phyloP scores from a whole-genome alignment of 2,329 filamentous ascomycete genomes.

The Metarhizium anisopliae region DNA sequence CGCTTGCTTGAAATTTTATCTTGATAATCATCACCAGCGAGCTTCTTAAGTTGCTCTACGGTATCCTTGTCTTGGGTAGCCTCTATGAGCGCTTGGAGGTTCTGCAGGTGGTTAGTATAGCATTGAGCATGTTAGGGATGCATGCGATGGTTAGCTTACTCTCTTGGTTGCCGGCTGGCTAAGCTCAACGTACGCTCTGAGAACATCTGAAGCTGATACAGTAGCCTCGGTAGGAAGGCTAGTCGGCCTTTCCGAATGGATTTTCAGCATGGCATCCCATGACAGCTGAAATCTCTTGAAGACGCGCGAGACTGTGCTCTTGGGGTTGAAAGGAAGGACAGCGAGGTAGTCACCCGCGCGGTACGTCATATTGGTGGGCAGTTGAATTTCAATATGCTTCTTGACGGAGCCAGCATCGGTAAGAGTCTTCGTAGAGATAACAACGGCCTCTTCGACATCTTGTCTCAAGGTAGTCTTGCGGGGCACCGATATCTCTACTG shows the following conservation, averaged over 20 bases:
- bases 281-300: constrained; percentile 58
- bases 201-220: constrained; percentile 52
- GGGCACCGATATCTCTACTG: constrained; percentile 42
- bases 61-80: constrained; percentile 37
- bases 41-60: constrained; percentile 32
- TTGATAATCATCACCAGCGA: constrained; percentile 39
- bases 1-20: constrained; percentile 44
- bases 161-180: constrained; percentile 64
- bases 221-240: constrained; percentile 45
- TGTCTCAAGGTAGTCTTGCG: constrained; percentile 51
- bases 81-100: constrained; percentile 34
- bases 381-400: constrained; percentile 56
- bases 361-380: constrained; percentile 59
- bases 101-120: constrained; percentile 15
- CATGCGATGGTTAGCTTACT: constrained; percentile 22
- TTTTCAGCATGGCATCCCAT: constrained; percentile 59
- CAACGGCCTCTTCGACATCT: constrained; percentile 52
- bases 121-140: neutral
- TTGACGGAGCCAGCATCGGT: constrained; percentile 46
- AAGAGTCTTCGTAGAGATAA: constrained; percentile 43
- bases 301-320: constrained; percentile 50
- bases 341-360: constrained; percentile 69
- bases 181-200: constrained; percentile 65
- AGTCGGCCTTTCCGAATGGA: constrained; percentile 42
- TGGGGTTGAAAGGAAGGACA: constrained; percentile 61